Evolutionary conservation across 140 eudicot species (phyloP).

Genomic region (Erigeron philadelphicus): DNA sequence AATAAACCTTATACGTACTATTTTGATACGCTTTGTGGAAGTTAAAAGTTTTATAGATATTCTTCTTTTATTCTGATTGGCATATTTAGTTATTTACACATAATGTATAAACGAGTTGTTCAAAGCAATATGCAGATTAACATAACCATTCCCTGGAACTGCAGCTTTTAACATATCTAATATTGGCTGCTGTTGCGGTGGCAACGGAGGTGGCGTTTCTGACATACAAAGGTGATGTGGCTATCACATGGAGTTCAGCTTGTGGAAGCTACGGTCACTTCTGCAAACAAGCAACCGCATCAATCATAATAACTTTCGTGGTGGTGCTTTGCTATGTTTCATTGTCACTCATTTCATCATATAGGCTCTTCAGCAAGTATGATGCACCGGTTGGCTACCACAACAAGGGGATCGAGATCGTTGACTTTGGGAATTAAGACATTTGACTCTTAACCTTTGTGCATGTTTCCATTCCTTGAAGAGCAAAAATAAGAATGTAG

Average conservation of each 20-base stretch:
- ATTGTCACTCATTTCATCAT: slow-evolving; percentile 71
- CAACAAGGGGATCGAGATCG: slow-evolving; percentile 48
- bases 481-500: slow-evolving; percentile 16
- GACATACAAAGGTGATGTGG: slow-evolving; percentile 69
- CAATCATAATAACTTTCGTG: slow-evolving; percentile 54
- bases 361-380: slow-evolving; percentile 74
- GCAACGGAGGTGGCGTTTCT: slow-evolving; percentile 71
- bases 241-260: slow-evolving; percentile 65
- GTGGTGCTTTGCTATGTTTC: slow-evolving; percentile 63
- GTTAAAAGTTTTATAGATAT: too few species aligned
- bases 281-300: slow-evolving; percentile 64
- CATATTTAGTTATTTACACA: not conserved
- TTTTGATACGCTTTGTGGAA: too few species aligned
- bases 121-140: not conserved
- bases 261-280: slow-evolving; percentile 67
- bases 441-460: slow-evolving; percentile 12
- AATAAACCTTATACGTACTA: too few species aligned
- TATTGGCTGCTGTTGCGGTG: slow-evolving; percentile 72
- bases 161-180: slow-evolving; percentile 69
- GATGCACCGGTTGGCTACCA: slow-evolving; percentile 58
- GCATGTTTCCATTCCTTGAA: slow-evolving; percentile 1
- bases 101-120: not conserved
- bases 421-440: slow-evolving; percentile 35
- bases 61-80: not conserved
- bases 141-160: not conserved